These are phyloP conservation scores for Monilinia laxa DNA, from an alignment of 2,329 filamentous ascomycete genomes.

Conservation along the genomic window DNA sequence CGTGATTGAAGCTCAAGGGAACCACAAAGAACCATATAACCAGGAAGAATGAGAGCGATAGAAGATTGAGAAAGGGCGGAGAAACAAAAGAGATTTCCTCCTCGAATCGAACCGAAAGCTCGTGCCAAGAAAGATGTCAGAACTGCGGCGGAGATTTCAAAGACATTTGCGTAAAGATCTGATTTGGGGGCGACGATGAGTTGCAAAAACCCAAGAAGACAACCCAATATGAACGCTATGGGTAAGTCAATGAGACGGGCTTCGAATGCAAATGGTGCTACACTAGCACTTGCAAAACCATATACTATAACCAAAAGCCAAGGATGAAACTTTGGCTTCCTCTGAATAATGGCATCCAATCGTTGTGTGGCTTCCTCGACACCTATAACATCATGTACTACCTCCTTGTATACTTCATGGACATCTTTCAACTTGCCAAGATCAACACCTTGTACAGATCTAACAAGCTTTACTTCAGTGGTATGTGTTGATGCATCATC, in stretches of 20 bases:
- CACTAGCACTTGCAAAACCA: slow-evolving; percentile 68
- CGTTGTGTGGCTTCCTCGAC: slow-evolving; percentile 67
- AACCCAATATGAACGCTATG: slow-evolving; percentile 68
- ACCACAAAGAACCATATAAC: slow-evolving; percentile 60
- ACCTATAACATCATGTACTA: slow-evolving; percentile 73
- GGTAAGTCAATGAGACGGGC: slow-evolving; percentile 71
- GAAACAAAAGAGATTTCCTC: slow-evolving; percentile 58
- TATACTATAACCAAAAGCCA: slow-evolving; percentile 63
- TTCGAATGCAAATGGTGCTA: slow-evolving; percentile 73
- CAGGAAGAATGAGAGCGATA: slow-evolving; percentile 65
- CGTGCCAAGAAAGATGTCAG: slow-evolving; percentile 62
- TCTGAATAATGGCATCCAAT: slow-evolving; percentile 55
- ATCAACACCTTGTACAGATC: slow-evolving; percentile 67
- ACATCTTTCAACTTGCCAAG: slow-evolving; percentile 72
- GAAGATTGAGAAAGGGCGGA: slow-evolving; percentile 63
- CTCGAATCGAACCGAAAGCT: slow-evolving; percentile 59
- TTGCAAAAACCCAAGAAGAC: slow-evolving; percentile 67
- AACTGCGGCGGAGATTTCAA: slow-evolving; percentile 62
- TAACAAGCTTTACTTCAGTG: slow-evolving; percentile 75
- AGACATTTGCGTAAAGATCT: slow-evolving; percentile 65
- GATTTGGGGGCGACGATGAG: slow-evolving; percentile 68
- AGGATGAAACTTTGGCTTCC: slow-evolving; percentile 49
- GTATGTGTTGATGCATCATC: slow-evolving; percentile 73
- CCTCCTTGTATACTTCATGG: slow-evolving; percentile 77
- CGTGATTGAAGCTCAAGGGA: slow-evolving; percentile 56